Percentiles rank a stretch among this genome's conserved stretches.
These are phyloP conservation scores for Senna siamea DNA, from an alignment of 306 rosid genomes.

Conservation along the genomic window DNA sequence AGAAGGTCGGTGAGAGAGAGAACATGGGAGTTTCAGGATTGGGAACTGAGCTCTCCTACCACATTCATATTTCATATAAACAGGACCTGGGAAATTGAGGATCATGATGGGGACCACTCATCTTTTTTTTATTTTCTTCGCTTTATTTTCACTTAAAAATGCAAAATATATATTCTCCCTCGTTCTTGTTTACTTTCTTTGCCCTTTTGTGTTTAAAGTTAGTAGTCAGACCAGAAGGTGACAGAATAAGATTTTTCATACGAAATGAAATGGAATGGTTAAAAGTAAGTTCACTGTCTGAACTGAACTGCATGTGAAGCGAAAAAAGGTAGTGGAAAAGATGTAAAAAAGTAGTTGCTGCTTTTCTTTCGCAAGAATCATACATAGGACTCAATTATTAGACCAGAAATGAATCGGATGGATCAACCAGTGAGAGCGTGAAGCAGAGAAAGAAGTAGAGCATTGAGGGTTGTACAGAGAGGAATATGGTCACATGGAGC, in stretches of 20 bases:
- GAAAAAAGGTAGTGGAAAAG: slow-evolving; percentile 2
- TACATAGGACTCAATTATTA: neutral
- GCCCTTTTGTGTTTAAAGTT: neutral
- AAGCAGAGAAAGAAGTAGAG: neutral
- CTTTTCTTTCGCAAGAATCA: slow-evolving; percentile 5
- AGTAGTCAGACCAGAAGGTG: slow-evolving; percentile 1
- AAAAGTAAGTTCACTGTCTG: slow-evolving; percentile 1
- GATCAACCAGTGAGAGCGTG: neutral
- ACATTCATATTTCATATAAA: slow-evolving; percentile 12
- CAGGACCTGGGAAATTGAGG: slow-evolving; percentile 10
- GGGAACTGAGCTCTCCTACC: slow-evolving; percentile 11
- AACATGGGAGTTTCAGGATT: slow-evolving; percentile 46
- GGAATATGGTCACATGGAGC: slow-evolving; percentile 45
- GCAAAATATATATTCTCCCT: neutral
- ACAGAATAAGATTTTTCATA: neutral
- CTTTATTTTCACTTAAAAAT: neutral
- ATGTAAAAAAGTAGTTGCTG: slow-evolving; percentile 5
- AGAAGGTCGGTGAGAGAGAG: slow-evolving; percentile 48
- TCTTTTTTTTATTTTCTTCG: neutral
- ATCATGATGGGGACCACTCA: neutral
- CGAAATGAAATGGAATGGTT: neutral
- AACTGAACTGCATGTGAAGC: slow-evolving; percentile 54
- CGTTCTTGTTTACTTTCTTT: neutral
- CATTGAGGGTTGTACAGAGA: no score
- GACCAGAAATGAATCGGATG: neutral